A percentile compares a stretch with the other conserved stretches of the same genome.
These are phyloP conservation scores for Colletotrichum gigasporum DNA, from an alignment of 2,329 filamentous ascomycete genomes.

Conservation along the genomic window DNA sequence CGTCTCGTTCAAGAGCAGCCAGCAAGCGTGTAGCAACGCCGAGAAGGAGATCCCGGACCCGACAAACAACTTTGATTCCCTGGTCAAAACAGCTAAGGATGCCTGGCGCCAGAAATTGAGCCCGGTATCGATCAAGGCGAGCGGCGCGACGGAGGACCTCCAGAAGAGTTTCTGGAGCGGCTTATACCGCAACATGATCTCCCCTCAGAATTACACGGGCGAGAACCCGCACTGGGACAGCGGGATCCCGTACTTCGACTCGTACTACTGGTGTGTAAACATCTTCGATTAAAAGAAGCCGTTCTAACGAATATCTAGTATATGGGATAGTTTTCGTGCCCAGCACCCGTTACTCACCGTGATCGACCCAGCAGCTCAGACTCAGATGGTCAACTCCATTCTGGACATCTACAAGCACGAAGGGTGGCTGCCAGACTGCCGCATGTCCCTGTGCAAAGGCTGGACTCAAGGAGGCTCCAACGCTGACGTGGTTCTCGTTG, in stretches of 20 bases:
- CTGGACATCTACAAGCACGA: constrained; percentile 73
- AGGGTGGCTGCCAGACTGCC: constrained; percentile 74
- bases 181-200: constrained; percentile 68
- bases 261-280: constrained; percentile 46
- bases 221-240: constrained; percentile 72
- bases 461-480: constrained; percentile 76
- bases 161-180: constrained; percentile 71
- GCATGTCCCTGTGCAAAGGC: constrained; percentile 74
- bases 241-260: constrained; percentile 71
- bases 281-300: neutral
- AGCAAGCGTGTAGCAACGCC: constrained; percentile 70
- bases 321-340: constrained; percentile 72
- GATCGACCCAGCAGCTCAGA: constrained; percentile 67
- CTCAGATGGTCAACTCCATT: constrained; percentile 69
- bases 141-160: constrained; percentile 58
- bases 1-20: constrained; percentile 69
- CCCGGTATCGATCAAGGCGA: constrained; percentile 59
- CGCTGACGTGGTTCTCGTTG: constrained; percentile 69
- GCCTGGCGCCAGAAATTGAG: constrained; percentile 67
- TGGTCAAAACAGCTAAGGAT: constrained; percentile 57
- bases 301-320: constrained; percentile 37
- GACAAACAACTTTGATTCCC: constrained; percentile 57
- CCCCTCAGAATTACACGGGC: constrained; percentile 72
- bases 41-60: constrained; percentile 63
- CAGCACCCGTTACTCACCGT: constrained; percentile 72